Conservation (phyloP, 768 basidiomycete species). For the Boletus rubescentipes region DNA sequence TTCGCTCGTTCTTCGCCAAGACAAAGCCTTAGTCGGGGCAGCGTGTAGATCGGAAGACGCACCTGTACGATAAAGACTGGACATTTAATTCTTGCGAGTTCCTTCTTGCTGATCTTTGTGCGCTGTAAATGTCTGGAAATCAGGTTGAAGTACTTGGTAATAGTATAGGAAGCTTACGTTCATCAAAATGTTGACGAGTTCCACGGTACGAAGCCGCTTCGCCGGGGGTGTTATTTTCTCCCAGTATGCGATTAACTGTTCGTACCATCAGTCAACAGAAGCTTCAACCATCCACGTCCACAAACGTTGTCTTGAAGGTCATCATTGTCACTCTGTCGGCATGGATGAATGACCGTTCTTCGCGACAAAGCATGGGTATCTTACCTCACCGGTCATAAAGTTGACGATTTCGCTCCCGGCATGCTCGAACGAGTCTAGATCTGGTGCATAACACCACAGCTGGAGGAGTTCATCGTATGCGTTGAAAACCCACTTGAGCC, state of each 20-base stretch:
- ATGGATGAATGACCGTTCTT: constrained; percentile 1
- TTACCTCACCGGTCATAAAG: constrained; percentile 57
- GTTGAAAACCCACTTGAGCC: constrained; percentile 57
- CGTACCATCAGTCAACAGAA: constrained; percentile 9
- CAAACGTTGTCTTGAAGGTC: constrained; percentile 68
- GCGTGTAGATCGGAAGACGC: constrained; percentile 9
- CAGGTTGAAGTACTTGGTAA: not conserved
- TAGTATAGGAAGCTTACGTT: constrained; percentile 46
- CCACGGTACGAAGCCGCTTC: constrained; percentile 49
- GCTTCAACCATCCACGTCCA: constrained; percentile 1
- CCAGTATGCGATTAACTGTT: constrained; percentile 68
- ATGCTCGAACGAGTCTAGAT: constrained; percentile 67
- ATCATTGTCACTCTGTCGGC: constrained; percentile 31
- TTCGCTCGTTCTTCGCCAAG: constrained; percentile 54
- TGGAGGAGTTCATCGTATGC: constrained; percentile 64
- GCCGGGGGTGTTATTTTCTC: constrained; percentile 53
- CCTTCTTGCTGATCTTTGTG: constrained; percentile 46
- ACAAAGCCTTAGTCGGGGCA: not conserved
- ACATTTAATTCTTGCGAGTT: constrained; percentile 52
- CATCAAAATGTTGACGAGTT: constrained; percentile 54
- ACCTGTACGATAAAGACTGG: constrained; percentile 75
- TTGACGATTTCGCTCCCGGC: constrained; percentile 57
- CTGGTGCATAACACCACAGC: constrained; percentile 62
- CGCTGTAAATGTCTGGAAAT: constrained; percentile 41
- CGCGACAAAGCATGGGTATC: constrained; percentile 19